These are phyloP conservation scores for Trametes meyenii DNA, from an alignment of 768 basidiomycete genomes.

Conservation along the genomic window DNA sequence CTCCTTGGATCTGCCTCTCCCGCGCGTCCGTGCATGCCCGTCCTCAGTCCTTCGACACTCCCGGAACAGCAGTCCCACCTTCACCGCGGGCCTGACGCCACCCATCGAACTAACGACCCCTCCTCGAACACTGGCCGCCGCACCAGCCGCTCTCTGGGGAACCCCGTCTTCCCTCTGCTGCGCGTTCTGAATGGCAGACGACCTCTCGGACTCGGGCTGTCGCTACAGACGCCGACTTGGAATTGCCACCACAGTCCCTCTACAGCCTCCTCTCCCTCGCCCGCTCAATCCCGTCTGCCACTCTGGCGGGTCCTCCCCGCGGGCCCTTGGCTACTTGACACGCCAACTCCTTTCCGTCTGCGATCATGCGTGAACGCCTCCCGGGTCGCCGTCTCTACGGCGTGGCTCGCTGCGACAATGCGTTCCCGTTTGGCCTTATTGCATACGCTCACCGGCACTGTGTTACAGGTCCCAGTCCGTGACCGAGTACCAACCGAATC, in stretches of 20 bases:
- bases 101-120: neutral
- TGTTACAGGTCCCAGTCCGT: constrained; percentile 1
- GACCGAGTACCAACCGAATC: constrained; percentile 12
- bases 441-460: neutral
- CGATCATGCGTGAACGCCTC: neutral
- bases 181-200: neutral
- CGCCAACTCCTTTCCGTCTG: constrained; percentile 4
- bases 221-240: constrained; percentile 12
- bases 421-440: constrained; percentile 1
- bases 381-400: constrained; percentile 8
- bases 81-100: constrained; percentile 2
- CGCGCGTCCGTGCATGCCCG: neutral
- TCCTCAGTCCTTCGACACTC: neutral
- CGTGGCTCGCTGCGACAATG: neutral
- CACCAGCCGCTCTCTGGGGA: neutral
- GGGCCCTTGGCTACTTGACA: neutral
- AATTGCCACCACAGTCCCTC: constrained; percentile 11
- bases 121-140: neutral
- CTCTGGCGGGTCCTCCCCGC: neutral
- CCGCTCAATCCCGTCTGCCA: neutral
- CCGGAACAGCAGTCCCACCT: neutral
- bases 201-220: neutral
- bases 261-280: neutral
- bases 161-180: constrained; percentile 11
- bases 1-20: neutral